Evolutionary conservation across 139 green algal genomes (phyloP).

Genomic region (Closterium sp.): DNA sequence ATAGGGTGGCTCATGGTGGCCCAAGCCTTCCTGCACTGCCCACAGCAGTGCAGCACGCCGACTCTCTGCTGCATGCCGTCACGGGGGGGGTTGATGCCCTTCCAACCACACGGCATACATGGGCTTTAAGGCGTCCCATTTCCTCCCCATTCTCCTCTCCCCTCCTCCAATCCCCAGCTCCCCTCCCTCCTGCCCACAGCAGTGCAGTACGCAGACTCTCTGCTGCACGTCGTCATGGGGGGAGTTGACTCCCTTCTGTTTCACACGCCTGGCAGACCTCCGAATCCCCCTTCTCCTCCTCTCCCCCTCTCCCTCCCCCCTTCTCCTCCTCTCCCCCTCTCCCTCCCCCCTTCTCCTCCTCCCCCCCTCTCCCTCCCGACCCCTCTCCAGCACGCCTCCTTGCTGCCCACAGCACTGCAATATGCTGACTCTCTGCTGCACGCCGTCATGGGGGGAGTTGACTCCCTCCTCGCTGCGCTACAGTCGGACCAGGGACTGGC

Average conservation of each 20-base stretch:
- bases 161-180: not conserved
- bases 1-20: no score
- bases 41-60: no score
- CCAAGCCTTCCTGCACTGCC: no score
- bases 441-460: constrained; percentile 10
- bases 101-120: no score
- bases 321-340: not conserved
- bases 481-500: not conserved
- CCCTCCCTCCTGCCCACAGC: not conserved
- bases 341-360: not conserved
- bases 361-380: not conserved
- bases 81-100: constrained; percentile 7
- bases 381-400: not conserved
- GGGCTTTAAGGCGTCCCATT: not conserved
- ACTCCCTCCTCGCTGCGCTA: not conserved
- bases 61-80: not conserved
- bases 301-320: not conserved
- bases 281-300: not conserved
- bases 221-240: constrained; percentile 14
- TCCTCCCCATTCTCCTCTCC: not conserved
- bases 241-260: constrained; percentile 9
- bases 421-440: not conserved
- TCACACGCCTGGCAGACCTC: not conserved
- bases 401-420: constrained; percentile 1
- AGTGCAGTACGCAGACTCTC: constrained; percentile 18